Evolutionary conservation across 176 grass and related monocot species (phyloP).

Genomic region (Guadua angustifolia): DNA sequence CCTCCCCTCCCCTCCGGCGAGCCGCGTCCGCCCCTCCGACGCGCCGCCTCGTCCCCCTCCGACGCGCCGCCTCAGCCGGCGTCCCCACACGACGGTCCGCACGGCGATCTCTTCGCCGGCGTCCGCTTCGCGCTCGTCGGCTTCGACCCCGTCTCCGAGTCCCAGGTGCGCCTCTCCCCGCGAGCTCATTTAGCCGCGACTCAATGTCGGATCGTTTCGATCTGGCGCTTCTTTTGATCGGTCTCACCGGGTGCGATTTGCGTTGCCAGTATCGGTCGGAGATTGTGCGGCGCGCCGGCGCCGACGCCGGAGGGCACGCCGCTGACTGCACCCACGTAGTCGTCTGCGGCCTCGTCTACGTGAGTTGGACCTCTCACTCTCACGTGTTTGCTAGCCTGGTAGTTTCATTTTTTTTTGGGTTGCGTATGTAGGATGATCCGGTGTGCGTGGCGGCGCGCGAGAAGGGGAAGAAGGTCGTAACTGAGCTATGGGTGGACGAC

Average conservation of each 20-base stretch:
- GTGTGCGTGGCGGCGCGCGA: constrained; percentile 68
- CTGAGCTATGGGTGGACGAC: constrained; percentile 79
- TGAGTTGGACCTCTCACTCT: constrained; percentile 40
- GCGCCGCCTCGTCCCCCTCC: no score
- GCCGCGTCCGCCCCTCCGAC: no score
- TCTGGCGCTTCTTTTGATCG: neutral
- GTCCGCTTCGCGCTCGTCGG: constrained; percentile 83
- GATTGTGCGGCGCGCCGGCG: constrained; percentile 64
- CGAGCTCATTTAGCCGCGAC: neutral
- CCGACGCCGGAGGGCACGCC: constrained; percentile 41
- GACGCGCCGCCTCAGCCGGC: no score
- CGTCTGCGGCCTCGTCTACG: constrained; percentile 61
- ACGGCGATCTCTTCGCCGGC: constrained; percentile 56
- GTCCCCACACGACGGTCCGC: neutral
- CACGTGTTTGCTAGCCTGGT: neutral
- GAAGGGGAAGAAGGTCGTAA: constrained; percentile 70
- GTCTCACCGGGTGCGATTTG: neutral
- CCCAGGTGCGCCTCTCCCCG: constrained; percentile 51
- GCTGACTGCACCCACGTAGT: constrained; percentile 73
- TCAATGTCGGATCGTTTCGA: neutral
- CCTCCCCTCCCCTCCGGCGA: no score
- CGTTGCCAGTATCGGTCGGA: constrained; percentile 60
- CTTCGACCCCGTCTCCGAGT: constrained; percentile 71
- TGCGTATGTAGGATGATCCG: constrained; percentile 61
- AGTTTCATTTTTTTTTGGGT: neutral